Evolutionary conservation across 2,329 filamentous ascomycete genomes (phyloP).

Genomic region (Neocucurbitaria cava): DNA sequence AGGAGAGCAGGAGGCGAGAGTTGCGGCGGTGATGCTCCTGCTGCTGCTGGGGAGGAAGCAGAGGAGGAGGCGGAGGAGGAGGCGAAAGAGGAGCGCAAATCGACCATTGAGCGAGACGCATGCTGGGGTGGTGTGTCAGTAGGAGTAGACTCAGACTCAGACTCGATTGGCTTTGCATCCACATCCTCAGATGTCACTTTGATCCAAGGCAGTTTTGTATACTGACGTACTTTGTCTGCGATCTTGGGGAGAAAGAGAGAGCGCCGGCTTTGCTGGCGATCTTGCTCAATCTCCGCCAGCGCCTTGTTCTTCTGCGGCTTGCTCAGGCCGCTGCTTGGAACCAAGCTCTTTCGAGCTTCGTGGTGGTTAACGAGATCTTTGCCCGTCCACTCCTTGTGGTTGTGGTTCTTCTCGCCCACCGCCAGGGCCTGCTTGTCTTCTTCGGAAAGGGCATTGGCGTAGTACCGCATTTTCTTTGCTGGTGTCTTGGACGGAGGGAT

Average conservation of each 20-base stretch:
- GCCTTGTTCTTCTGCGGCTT: constrained; percentile 9
- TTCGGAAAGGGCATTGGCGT: constrained; percentile 21
- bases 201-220: constrained; percentile 5
- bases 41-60: neutral
- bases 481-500: neutral
- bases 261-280: constrained; percentile 14
- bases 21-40: neutral
- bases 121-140: constrained; percentile 9
- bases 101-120: constrained; percentile 7
- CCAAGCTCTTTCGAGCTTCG: constrained; percentile 12
- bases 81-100: constrained; percentile 10
- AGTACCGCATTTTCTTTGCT: constrained; percentile 25
- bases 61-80: neutral
- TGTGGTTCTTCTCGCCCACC: constrained; percentile 25
- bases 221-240: constrained; percentile 15
- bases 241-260: constrained; percentile 2
- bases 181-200: constrained; percentile 9
- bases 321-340: constrained; percentile 7
- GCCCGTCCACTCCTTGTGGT: constrained; percentile 21
- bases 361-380: constrained; percentile 15
- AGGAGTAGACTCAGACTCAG: too few species aligned
- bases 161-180: constrained; percentile 1
- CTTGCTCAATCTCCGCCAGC: constrained; percentile 13
- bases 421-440: constrained; percentile 25
- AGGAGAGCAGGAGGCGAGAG: constrained; percentile 1